Conservation (phyloP, 331 rosid genomes). For the Erythrophleum ivorense region DNA sequence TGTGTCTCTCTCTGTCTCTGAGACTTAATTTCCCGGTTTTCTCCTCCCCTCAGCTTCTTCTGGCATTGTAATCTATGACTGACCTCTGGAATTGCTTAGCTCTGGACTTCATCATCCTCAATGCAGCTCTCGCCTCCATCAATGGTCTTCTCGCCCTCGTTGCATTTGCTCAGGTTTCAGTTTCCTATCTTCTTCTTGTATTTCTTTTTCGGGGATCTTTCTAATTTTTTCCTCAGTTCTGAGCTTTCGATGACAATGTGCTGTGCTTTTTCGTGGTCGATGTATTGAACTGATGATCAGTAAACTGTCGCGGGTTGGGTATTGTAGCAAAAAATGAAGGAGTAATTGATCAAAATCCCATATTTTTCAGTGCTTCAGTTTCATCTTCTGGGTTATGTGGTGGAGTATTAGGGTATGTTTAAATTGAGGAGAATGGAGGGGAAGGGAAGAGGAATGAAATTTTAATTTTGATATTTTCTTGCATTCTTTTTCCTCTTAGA, state of each 20-base stretch:
- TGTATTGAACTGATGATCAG: neutral
- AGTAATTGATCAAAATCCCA: conserved; percentile 4
- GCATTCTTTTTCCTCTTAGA: neutral
- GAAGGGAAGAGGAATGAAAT: neutral
- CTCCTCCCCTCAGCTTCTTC: neutral
- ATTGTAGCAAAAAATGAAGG: neutral
- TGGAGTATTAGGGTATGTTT: neutral
- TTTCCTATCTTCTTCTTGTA: neutral
- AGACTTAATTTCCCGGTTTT: neutral
- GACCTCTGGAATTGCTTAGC: conserved; percentile 41
- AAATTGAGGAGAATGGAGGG: neutral
- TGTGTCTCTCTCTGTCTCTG: neutral
- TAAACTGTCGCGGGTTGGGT: neutral
- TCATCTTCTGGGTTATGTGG: neutral
- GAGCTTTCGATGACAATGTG: neutral
- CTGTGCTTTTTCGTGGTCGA: neutral
- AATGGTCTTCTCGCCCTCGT: conserved; percentile 58
- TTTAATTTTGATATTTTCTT: neutral
- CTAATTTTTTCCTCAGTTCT: neutral
- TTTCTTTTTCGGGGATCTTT: conserved; percentile 17
- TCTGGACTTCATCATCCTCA: conserved; percentile 53
- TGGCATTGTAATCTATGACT: conserved; percentile 38
- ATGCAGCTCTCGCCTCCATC: conserved; percentile 54
- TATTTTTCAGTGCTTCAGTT: neutral
- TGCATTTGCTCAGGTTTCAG: conserved; percentile 65